A percentile compares a stretch with the other conserved stretches of the same genome.
phyloP scores from a whole-genome alignment of 257 asterid species.

The Gentiana dahurica region DNA sequence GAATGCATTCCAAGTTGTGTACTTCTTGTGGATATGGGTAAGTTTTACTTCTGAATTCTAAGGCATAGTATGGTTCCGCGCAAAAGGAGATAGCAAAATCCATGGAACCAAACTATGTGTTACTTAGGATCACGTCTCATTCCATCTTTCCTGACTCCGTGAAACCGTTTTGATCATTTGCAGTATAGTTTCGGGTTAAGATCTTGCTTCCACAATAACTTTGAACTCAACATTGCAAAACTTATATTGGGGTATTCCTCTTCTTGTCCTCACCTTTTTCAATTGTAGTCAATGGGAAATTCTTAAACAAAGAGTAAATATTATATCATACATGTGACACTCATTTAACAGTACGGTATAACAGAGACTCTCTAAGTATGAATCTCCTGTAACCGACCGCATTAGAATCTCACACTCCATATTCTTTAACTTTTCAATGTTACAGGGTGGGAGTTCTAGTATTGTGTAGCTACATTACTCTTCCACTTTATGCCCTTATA shows the following conservation, averaged over 20 bases:
- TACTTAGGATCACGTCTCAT: not conserved
- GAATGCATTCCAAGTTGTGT: slow-evolving; percentile 78
- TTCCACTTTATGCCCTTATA: slow-evolving; percentile 76
- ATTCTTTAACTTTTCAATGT: not conserved
- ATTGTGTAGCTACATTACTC: slow-evolving; percentile 86
- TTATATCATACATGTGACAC: not conserved
- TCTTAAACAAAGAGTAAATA: too few species aligned
- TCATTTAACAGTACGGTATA: not conserved
- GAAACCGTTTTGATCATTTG: slow-evolving; percentile 12
- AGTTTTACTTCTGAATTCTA: slow-evolving; percentile 2
- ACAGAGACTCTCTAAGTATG: not conserved
- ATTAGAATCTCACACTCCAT: too few species aligned
- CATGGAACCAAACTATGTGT: too few species aligned
- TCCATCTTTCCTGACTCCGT: not conserved
- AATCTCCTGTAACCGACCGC: too few species aligned
- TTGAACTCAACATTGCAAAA: slow-evolving; percentile 42
- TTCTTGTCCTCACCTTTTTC: too few species aligned
- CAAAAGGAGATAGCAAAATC: too few species aligned
- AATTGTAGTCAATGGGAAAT: too few species aligned
- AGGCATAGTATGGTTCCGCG: not conserved
- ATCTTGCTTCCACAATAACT: slow-evolving; percentile 67
- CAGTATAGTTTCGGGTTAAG: slow-evolving; percentile 58
- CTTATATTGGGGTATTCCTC: slow-evolving; percentile 50
- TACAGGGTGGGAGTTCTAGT: slow-evolving; percentile 53
- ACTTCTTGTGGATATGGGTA: slow-evolving; percentile 95